Evolutionary conservation across 169 alveolate genomes (phyloP), one percentile per base, ranked within the genome.

Genomic region (Cryptosporidium muris): DNA sequence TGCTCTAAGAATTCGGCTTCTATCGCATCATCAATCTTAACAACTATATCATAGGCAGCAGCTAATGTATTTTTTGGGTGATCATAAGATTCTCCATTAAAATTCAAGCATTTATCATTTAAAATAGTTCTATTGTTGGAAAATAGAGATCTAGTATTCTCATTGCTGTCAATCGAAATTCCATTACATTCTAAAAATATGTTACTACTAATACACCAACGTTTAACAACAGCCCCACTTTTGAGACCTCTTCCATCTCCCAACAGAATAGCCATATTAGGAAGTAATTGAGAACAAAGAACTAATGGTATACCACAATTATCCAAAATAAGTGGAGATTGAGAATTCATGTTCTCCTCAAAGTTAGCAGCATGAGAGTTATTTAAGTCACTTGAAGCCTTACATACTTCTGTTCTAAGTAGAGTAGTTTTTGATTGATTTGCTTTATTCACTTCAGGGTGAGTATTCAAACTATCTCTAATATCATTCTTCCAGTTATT

Each of bases 31-130:
- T 60, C 60, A 36, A 74, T 74, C 42, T 60, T 74, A 42, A 74
- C 85, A 42, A 74, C 63, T 25, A 74, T 74, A 16, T 74, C 85
- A 43, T 74, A 74, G 25, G 85, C 62, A 47, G 74, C 85, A 42
- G 60, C 40, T 11, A 74, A 51, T 9, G 60, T 40, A 37, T 74
- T 68, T 60, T 74, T 74, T 6, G 85, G 85, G 42, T 74, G 85
- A 2, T 60, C 80, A 8, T 64, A 60, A 42, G 42, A 47, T 25
- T 25, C 25, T 25, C 25, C 25, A 25, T 25, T 25, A 25, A 25
- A 25, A 25, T 25, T 25, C 25, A 25, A 25, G 25, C 25, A 25
- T 25, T 25, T 25, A 25, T 25, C 25, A 25, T 25, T 25, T 25
- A 0, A 25, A 2, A 11, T 45, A 8, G 62, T 4, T 25, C 25